phyloP scores from a whole-genome alignment of 2,329 filamentous ascomycete species.

The Paracamarosporium sp. region DNA sequence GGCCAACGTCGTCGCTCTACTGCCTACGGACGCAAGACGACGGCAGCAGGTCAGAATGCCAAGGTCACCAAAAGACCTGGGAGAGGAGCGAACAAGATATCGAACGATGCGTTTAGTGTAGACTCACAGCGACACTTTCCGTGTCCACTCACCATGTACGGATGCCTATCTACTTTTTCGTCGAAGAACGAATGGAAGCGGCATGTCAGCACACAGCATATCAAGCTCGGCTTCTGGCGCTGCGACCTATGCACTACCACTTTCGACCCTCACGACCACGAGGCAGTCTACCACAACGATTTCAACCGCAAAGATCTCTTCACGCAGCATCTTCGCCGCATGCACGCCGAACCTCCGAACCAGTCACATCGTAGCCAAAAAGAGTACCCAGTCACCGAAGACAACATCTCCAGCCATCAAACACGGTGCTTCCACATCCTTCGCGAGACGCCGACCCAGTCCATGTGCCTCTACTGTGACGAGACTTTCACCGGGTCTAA shows the following conservation, averaged over 20 bases:
- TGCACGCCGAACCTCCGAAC: slow-evolving; percentile 68
- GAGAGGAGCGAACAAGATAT: slow-evolving; percentile 15
- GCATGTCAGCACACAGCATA: slow-evolving; percentile 81
- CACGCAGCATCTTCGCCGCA: slow-evolving; percentile 84
- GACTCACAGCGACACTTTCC: slow-evolving; percentile 63
- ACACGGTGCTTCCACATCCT: slow-evolving; percentile 65
- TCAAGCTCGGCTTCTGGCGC: slow-evolving; percentile 75
- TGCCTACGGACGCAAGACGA: slow-evolving; percentile 25
- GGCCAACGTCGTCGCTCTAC: slow-evolving; percentile 23
- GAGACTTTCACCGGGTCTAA: slow-evolving; percentile 67
- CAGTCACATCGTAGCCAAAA: slow-evolving; percentile 50
- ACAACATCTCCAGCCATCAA: slow-evolving; percentile 64
- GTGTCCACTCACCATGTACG: slow-evolving; percentile 81
- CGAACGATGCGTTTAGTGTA: slow-evolving; percentile 12
- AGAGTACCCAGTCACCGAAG: slow-evolving; percentile 54
- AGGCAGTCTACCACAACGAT: slow-evolving; percentile 57
- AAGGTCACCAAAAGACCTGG: slow-evolving; percentile 28
- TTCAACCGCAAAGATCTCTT: slow-evolving; percentile 95
- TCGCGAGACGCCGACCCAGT: slow-evolving; percentile 66
- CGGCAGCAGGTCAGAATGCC: slow-evolving; percentile 11
- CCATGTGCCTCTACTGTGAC: slow-evolving; percentile 70
- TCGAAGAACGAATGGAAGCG: slow-evolving; percentile 97
- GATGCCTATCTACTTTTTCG: slow-evolving; percentile 74
- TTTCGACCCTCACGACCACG: slow-evolving; percentile 38
- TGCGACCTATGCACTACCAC: slow-evolving; percentile 69